Percentiles rank a stretch among this genome's conserved stretches.
phyloP scores from a whole-genome alignment of 1,284 basidiomycete species.

The Singerocomus inundabilis region DNA sequence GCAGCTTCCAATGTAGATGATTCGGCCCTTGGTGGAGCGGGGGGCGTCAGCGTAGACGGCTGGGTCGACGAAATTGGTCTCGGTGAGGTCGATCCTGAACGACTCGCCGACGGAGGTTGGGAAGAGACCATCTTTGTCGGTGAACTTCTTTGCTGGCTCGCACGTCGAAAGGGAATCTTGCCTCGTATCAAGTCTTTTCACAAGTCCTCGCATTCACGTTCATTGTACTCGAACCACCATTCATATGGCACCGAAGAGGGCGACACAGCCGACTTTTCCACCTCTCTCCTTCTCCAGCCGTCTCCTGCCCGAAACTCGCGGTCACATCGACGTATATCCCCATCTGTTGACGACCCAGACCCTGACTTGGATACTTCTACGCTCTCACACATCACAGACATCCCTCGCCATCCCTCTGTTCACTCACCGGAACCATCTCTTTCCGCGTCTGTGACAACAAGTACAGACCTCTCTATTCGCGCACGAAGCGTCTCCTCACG shows the following conservation, averaged over 20 bases:
- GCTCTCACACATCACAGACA: conserved; percentile 29
- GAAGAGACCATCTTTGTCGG: conserved; percentile 64
- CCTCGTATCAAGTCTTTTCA: conserved; percentile 10
- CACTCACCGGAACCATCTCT: conserved; percentile 37
- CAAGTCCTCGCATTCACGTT: conserved; percentile 10
- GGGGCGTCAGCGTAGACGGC: conserved; percentile 29
- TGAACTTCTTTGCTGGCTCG: conserved; percentile 65
- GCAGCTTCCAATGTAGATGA: conserved; percentile 18
- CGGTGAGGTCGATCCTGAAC: conserved; percentile 58
- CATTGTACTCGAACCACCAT: conserved; percentile 23
- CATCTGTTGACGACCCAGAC: neutral
- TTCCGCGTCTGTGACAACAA: conserved; percentile 37
- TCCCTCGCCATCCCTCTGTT: conserved; percentile 34
- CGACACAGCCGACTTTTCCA: conserved; percentile 22
- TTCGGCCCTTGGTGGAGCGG: conserved; percentile 15
- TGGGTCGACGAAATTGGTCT: conserved; percentile 54
- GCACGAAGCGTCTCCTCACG: conserved; percentile 31
- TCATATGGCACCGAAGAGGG: conserved; percentile 23
- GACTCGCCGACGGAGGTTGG: conserved; percentile 58
- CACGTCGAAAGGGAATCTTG: conserved; percentile 44
- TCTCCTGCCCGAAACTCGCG: conserved; percentile 4
- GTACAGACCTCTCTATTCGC: conserved; percentile 37
- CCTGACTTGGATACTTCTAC: conserved; percentile 9
- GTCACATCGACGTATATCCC: neutral
- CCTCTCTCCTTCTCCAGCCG: conserved; percentile 26